phyloP scores from a whole-genome alignment of 768 basidiomycete species.

The Panellus pusillus region DNA sequence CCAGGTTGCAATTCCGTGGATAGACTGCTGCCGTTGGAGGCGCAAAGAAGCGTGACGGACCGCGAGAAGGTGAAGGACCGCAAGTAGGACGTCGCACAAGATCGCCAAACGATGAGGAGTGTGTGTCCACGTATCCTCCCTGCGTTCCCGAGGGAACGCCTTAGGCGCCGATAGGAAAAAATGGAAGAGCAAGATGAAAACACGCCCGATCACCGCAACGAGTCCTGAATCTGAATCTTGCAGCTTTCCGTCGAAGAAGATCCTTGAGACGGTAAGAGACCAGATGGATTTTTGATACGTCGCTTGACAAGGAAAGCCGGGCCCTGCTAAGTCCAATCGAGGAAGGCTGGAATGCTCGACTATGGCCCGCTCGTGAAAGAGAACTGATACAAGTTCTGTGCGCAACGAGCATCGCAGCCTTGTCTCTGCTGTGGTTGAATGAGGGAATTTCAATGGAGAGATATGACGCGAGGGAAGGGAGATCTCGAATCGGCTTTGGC shows the following conservation, averaged over 20 bases:
- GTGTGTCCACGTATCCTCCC: constrained; percentile 8
- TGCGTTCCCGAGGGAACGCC: constrained; percentile 20
- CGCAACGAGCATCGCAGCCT: constrained; percentile 72
- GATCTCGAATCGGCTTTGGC: too few relatives aligned
- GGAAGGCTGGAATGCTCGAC: constrained; percentile 67
- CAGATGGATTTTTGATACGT: constrained; percentile 65
- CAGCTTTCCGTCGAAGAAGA: constrained; percentile 37
- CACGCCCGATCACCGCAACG: constrained; percentile 56
- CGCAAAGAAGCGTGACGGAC: too few relatives aligned
- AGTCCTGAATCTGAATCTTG: constrained; percentile 48
- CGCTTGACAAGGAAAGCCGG: constrained; percentile 57
- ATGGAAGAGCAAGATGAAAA: constrained; percentile 12
- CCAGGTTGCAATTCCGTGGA: constrained; percentile 1
- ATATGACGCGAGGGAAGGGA: too few relatives aligned
- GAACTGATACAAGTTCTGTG: constrained; percentile 39
- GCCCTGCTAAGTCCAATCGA: constrained; percentile 62
- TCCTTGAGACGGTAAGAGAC: constrained; percentile 41
- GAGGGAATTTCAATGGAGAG: too few relatives aligned
- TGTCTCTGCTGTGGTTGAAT: constrained; percentile 27
- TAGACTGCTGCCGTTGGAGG: constrained; percentile 8
- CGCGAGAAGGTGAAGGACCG: neutral
- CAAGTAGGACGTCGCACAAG: constrained; percentile 5
- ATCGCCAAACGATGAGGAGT: constrained; percentile 17
- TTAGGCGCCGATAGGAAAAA: constrained; percentile 21
- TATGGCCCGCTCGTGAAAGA: constrained; percentile 70